Evolutionary conservation across 345 rosid species (phyloP).

Genomic region (Eucalyptus victrix): DNA sequence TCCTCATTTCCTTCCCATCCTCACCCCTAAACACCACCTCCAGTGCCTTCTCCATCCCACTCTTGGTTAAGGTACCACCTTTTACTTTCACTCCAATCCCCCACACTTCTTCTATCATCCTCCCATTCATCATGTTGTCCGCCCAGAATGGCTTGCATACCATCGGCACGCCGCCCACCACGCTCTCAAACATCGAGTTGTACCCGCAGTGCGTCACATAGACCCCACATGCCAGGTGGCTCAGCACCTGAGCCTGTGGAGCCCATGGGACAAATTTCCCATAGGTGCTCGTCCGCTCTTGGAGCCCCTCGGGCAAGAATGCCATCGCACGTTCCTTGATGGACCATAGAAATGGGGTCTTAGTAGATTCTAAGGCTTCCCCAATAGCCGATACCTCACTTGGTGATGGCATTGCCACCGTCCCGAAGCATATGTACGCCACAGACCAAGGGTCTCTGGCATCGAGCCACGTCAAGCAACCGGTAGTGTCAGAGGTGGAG

Average conservation of each 20-base stretch:
- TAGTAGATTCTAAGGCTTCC: slow-evolving; percentile 27
- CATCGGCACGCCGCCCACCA: no score
- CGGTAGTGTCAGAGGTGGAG: neutral
- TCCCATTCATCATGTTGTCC: slow-evolving; percentile 7
- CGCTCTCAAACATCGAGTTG: no score
- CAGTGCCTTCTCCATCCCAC: slow-evolving; percentile 13
- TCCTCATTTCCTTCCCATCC: slow-evolving; percentile 23
- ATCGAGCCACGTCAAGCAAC: slow-evolving; percentile 47
- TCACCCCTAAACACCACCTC: slow-evolving; percentile 14
- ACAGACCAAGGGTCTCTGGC: slow-evolving; percentile 14
- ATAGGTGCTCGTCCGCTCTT: slow-evolving; percentile 6
- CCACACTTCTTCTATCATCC: slow-evolving; percentile 40
- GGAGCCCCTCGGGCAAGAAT: slow-evolving; percentile 7
- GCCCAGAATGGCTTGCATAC: no score
- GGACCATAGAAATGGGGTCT: slow-evolving; percentile 16
- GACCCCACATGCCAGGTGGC: no score
- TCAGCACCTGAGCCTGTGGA: slow-evolving; percentile 35
- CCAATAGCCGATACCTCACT: slow-evolving; percentile 40
- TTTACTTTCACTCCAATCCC: slow-evolving; percentile 24
- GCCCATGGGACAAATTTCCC: slow-evolving; percentile 55
- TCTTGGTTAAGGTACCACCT: slow-evolving; percentile 11
- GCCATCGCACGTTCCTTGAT: neutral
- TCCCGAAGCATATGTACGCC: slow-evolving; percentile 52
- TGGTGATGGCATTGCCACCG: slow-evolving; percentile 12
- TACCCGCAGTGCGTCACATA: no score